Percentiles rank a stretch among this genome's conserved stretches.
These are phyloP conservation scores for Naganishia cerealis DNA, from an alignment of 1,284 basidiomycete species.

Conservation along the genomic window DNA sequence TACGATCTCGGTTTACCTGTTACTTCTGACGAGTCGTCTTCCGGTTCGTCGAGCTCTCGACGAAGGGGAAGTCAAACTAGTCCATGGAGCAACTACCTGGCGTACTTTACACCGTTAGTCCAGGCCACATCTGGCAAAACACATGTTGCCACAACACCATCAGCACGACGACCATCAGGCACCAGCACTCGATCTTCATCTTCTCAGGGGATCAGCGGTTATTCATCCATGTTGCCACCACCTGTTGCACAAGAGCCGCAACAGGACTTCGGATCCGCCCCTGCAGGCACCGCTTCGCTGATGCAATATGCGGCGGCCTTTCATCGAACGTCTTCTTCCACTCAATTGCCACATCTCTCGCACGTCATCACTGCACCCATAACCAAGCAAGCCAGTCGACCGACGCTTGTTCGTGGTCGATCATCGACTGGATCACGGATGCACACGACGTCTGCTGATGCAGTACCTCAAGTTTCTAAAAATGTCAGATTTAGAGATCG, in stretches of 20 bases:
- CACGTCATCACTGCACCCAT: not conserved
- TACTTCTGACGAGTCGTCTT: not conserved
- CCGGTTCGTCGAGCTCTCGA: constrained; percentile 9
- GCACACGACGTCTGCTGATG: not conserved
- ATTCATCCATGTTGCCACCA: not conserved
- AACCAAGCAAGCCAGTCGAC: not conserved
- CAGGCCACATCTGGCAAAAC: not conserved
- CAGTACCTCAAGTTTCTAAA: not conserved
- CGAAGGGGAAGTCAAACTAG: constrained; percentile 18
- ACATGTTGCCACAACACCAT: not conserved
- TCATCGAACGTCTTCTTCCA: constrained; percentile 28
- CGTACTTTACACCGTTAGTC: not conserved
- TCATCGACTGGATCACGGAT: not conserved
- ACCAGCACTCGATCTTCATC: constrained; percentile 1
- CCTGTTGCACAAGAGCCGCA: constrained; percentile 5
- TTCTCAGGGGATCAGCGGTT: not conserved
- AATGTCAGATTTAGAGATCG: constrained; percentile 20
- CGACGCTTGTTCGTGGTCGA: constrained; percentile 12
- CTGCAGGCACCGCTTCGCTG: constrained; percentile 15
- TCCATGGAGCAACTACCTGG: constrained; percentile 3
- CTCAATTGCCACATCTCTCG: constrained; percentile 7
- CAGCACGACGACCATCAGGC: not conserved
- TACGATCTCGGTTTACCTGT: constrained; percentile 20
- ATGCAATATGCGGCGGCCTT: constrained; percentile 30
- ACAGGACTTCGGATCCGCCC: constrained; percentile 16